phyloP scores from a whole-genome alignment of 495 filamentous ascomycete genomes.

The Lophiotrema nucula region DNA sequence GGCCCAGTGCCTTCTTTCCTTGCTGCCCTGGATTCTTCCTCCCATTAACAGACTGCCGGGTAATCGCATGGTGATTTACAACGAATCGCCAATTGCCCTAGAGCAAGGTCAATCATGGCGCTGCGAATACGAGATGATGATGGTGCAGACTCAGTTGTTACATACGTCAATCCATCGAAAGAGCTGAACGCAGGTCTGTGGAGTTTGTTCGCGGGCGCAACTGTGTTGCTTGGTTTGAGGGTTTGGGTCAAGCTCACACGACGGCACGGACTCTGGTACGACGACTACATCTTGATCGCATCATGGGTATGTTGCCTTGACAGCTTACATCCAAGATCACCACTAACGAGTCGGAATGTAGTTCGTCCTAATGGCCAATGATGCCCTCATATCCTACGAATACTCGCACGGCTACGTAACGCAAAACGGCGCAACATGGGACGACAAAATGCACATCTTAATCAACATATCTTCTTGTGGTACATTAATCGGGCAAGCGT shows the following conservation, averaged over 20 bases:
- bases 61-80: no score
- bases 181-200: slow-evolving; percentile 13
- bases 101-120: no score
- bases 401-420: slow-evolving; percentile 10
- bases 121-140: no score
- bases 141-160: no score
- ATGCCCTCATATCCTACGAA: slow-evolving; percentile 5
- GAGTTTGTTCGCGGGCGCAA: slow-evolving; percentile 4
- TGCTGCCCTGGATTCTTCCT: no score
- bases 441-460: slow-evolving; percentile 14
- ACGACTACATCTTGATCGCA: slow-evolving; percentile 6
- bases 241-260: slow-evolving; percentile 14
- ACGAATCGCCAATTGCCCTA: no score
- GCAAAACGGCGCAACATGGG: slow-evolving; percentile 15
- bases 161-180: slow-evolving; percentile 4
- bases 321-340: not conserved
- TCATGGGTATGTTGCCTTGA: slow-evolving; percentile 2
- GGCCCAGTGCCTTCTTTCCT: no score
- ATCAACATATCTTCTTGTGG: slow-evolving; percentile 16
- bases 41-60: no score
- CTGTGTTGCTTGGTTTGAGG: slow-evolving; percentile 1
- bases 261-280: slow-evolving; percentile 13
- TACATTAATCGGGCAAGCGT: slow-evolving; percentile 4
- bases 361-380: slow-evolving; percentile 8
- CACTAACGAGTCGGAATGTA: not conserved